Evolutionary conservation across 108 stramenopile species (phyloP), one percentile per base, ranked within the genome.

Genomic region (Stephanodiscus minutulus): DNA sequence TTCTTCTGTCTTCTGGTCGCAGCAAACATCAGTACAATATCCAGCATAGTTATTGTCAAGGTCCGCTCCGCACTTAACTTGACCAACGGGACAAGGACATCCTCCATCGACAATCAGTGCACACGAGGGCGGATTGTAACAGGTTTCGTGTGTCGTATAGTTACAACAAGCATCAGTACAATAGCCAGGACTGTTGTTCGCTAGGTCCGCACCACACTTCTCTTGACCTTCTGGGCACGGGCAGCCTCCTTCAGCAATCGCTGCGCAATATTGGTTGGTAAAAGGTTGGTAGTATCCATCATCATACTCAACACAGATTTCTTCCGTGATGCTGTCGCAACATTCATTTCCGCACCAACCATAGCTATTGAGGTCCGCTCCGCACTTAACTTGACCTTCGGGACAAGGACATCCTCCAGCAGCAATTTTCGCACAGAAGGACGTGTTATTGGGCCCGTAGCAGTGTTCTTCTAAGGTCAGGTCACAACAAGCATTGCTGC

Each of bases 1-100:
- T 12, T 63, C 62, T 25, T 63, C 62, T 5, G 33, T 41, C 2
- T 7, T 22, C 6, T 13, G 18, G 35, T 63, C 62, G 37, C 62
- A 63, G 25, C 62, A 63, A 36, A 63, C 62, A 44, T 41, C 25
- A 24, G 62, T 63, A 21, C 62, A 63, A 41, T 46, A 63, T 21
- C 62, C 62, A 20, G 62, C n/a, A 13, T 33, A 60, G 12, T 60
- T 21, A 33, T 35, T 11, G 9, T 20, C 52, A 0, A 21, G 24
- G 52, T 24, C 25, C 9, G 9, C 47, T 18, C 6, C 47, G 18
- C 47, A 48, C 47, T 18, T 15, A 3, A 48, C 47, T 18, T 48
- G 15, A 15, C 47, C 47, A 15, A 5, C 47, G 18, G 47, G 47
- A 48, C 47, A 48, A 15, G 47, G 47, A 48, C 47, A 48, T 48